Evolutionary conservation across 495 filamentous ascomycete genomes (phyloP), one percentile per base, ranked within the genome.

Genomic region (Penicillium riverlandense): DNA sequence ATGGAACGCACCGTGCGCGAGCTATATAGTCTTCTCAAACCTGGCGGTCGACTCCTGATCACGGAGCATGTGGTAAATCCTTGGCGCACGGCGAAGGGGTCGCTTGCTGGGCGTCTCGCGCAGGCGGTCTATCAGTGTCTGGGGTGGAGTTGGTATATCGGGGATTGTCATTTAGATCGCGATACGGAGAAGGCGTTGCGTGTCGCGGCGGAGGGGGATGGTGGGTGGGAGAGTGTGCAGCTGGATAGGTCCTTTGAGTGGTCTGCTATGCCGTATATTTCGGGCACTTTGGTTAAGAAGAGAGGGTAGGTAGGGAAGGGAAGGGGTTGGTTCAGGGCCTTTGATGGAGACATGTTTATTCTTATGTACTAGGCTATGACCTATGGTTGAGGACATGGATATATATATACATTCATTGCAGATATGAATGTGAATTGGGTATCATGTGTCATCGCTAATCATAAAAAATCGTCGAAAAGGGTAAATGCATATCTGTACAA

Each of bases 21-120:
- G 40, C 52, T 89, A 42, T 89, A 86, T 62, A 43, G 51, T 4
- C 65, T 82, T 46, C 59, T 90, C 14, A 79, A 76, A 54, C 79
- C 81, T 0, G 85, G 85, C 8, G 86, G 85, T 0, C 56, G 70
- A 35, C 72, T 85, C 75, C 75, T 86, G 35, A 69, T 86, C 10
- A 82, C 77, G 35, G 86, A 90, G 69, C 86, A 90, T 65, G 82
- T 89, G 30, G 66, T 70, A 39, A 63, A 65, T 45, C 55, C 71
- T 45, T 65, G 72, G 53, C 56, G 63, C 34, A 62, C 55, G 55
- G 57, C 61, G 12, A 74, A 82, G 67, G 54, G 62, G 41, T 55
- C 61, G 36, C 61, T 72, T 60, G 67, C 63, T 48, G 80, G 76
- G 36, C 63, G 80, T 69, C 4, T 56, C 27, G 13, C 53, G 49